phyloP scores from a whole-genome alignment of 768 basidiomycete genomes.

The Leccinum pellstonianum region DNA sequence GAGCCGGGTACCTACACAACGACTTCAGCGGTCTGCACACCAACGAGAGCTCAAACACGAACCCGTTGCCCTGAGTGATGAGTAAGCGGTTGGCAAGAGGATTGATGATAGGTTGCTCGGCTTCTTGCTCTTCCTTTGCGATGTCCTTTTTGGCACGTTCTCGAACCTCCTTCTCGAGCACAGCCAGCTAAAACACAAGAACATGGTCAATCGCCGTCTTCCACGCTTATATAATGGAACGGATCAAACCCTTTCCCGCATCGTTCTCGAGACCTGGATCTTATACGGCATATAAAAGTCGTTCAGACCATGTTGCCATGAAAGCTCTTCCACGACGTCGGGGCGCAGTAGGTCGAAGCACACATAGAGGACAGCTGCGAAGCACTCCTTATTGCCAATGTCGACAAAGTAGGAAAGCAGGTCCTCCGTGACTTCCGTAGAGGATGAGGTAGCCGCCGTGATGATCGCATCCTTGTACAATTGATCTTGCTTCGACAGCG shows the following conservation, averaged over 20 bases:
- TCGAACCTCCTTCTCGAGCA: constrained; percentile 85
- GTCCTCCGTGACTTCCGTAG: constrained; percentile 92
- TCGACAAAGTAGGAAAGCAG: constrained; percentile 95
- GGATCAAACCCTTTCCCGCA: constrained; percentile 66
- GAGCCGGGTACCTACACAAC: constrained; percentile 52
- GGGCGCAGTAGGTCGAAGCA: constrained; percentile 96
- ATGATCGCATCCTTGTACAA: constrained; percentile 96
- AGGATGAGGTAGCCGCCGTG: constrained; percentile 82
- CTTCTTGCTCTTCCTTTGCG: constrained; percentile 87
- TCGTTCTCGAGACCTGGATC: constrained; percentile 80
- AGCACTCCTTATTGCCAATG: constrained; percentile 98
- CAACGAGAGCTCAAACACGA: constrained; percentile 9
- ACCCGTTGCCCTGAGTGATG: constrained; percentile 75
- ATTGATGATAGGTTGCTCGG: constrained; percentile 85
- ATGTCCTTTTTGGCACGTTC: constrained; percentile 84
- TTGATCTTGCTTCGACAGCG: constrained; percentile 93
- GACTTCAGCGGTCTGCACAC: constrained; percentile 5
- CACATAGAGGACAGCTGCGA: constrained; percentile 82
- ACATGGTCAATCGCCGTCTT: constrained; percentile 8
- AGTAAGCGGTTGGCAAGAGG: constrained; percentile 57
- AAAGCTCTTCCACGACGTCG: constrained; percentile 90
- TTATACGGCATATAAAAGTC: constrained; percentile 98
- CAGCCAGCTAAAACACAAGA: constrained; percentile 50
- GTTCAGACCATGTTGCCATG: constrained; percentile 94
- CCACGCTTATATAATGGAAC: neutral